Percentiles rank a stretch among this genome's conserved stretches.
Evolutionary conservation across 2,329 filamentous ascomycete species (phyloP).

Genomic region (Fusarium lyarnte): DNA sequence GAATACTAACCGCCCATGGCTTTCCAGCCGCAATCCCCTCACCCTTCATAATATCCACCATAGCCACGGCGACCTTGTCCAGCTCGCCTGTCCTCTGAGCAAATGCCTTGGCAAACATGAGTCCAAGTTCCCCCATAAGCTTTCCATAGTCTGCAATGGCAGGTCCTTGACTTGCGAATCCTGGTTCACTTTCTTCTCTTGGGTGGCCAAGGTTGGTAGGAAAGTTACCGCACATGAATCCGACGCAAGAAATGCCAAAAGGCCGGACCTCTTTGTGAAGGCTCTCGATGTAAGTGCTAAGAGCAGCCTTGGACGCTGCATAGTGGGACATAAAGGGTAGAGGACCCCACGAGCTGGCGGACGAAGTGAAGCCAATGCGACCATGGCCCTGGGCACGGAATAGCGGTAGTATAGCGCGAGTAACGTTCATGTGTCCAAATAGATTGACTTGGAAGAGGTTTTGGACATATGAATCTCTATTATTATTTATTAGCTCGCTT

Average conservation of each 20-base stretch:
- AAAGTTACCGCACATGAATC: neutral
- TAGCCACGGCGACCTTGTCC: neutral
- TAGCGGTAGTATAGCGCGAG: neutral
- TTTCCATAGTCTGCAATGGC: neutral
- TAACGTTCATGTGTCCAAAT: neutral
- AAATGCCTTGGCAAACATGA: neutral
- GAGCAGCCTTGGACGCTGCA: neutral
- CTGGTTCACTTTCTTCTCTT: neutral
- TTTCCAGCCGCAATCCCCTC: neutral
- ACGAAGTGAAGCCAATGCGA: neutral
- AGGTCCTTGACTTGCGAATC: neutral
- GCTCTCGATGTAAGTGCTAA: neutral
- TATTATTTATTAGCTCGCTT: neutral
- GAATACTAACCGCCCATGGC: neutral
- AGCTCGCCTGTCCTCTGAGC: neutral
- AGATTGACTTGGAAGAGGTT: neutral
- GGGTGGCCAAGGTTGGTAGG: neutral
- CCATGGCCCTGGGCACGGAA: neutral
- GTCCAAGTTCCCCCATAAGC: neutral
- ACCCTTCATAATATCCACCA: neutral
- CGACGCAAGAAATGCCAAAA: neutral
- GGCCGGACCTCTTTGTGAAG: neutral
- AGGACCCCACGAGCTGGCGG: neutral
- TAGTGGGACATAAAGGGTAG: neutral
- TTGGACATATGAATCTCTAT: neutral